phyloP scores from a whole-genome alignment of 352 stramenopile species.

The Pseudoperonospora humuli region DNA sequence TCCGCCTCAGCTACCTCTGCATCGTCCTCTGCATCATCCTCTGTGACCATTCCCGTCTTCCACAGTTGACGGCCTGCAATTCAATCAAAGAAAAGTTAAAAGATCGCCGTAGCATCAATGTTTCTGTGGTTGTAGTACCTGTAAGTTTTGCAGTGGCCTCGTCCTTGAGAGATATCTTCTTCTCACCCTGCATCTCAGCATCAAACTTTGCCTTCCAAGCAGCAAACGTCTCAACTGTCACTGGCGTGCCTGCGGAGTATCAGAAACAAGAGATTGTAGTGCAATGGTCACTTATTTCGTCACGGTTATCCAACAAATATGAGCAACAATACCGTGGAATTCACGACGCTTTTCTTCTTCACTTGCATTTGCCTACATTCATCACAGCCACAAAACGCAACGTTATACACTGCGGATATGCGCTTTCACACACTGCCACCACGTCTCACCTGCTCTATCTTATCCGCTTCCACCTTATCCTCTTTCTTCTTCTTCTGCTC shows the following conservation, averaged over 20 bases:
- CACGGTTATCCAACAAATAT: too few relatives aligned
- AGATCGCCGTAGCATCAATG: neutral
- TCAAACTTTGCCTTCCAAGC: conserved; percentile 72
- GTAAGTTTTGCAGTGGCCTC: conserved; percentile 68
- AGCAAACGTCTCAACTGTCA: conserved; percentile 70
- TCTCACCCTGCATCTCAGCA: conserved; percentile 38
- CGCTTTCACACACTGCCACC: neutral
- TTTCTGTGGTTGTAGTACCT: conserved; percentile 27
- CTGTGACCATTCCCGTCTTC: conserved; percentile 65
- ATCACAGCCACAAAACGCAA: conserved; percentile 1
- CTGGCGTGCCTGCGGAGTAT: conserved; percentile 44
- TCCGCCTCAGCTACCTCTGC: conserved; percentile 32
- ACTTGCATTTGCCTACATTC: conserved; percentile 20
- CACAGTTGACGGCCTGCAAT: conserved; percentile 51
- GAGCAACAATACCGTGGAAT: conserved; percentile 23
- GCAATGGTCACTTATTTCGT: neutral
- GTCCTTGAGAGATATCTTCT: conserved; percentile 55
- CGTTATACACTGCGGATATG: conserved; percentile 8
- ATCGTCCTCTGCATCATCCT: conserved; percentile 36
- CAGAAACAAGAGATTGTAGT: conserved; percentile 10
- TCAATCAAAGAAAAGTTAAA: neutral
- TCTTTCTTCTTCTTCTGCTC: conserved; percentile 78
- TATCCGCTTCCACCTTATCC: conserved; percentile 48
- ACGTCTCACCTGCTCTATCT: conserved; percentile 30
- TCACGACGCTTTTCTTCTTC: conserved; percentile 19